phyloP scores from a whole-genome alignment of 805 yeast genomes.

The Dipodascus geniculatus region DNA sequence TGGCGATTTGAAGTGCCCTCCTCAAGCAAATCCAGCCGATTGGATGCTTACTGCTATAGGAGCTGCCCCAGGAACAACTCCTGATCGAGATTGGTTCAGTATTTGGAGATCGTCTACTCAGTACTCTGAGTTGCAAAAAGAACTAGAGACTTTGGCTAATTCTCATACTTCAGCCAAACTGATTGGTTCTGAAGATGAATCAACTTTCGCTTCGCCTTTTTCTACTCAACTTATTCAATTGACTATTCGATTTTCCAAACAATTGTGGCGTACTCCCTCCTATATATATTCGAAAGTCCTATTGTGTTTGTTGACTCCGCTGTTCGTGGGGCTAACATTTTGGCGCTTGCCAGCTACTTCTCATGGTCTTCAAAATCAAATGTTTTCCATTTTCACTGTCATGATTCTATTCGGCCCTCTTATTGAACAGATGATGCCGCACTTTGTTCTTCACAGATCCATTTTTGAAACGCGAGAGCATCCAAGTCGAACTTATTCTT shows the following conservation, averaged over 20 bases:
- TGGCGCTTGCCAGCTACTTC: constrained; percentile 49
- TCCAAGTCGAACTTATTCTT: constrained; percentile 57
- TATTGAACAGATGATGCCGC: constrained; percentile 52
- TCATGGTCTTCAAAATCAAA: constrained; percentile 67
- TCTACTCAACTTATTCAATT: constrained; percentile 33
- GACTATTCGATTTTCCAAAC: constrained; percentile 41
- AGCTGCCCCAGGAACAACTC: constrained; percentile 27
- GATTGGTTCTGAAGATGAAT: constrained; percentile 11
- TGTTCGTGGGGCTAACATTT: constrained; percentile 61
- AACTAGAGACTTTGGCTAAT: constrained; percentile 54
- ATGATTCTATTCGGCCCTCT: constrained; percentile 41
- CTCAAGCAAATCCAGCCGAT: constrained; percentile 70
- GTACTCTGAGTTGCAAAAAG: constrained; percentile 43
- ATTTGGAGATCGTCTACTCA: constrained; percentile 69
- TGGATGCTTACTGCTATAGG: constrained; percentile 67
- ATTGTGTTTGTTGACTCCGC: constrained; percentile 40
- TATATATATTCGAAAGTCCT: constrained; percentile 46
- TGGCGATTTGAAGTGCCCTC: constrained; percentile 58
- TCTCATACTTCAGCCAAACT: constrained; percentile 17
- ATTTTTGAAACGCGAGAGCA: constrained; percentile 63
- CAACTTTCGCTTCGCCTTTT: constrained; percentile 34
- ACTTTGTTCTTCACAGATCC: constrained; percentile 46
- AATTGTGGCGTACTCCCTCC: constrained; percentile 54
- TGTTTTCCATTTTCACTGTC: constrained; percentile 67
- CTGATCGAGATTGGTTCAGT: constrained; percentile 33